Evolutionary conservation across 768 basidiomycete species (phyloP).

Genomic region (Trametes villosa): DNA sequence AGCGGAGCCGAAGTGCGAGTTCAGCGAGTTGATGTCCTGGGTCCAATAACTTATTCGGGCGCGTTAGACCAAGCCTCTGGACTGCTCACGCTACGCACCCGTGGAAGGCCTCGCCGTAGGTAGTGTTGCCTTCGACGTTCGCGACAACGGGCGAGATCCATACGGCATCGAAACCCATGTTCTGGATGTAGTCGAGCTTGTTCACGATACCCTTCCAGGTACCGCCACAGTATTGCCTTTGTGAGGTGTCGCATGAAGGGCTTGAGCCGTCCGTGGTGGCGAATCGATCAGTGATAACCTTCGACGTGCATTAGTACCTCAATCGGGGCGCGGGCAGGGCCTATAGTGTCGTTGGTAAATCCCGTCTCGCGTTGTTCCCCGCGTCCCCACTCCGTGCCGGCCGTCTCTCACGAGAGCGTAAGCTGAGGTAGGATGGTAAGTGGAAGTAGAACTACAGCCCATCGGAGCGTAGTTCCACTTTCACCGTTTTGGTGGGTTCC

Average conservation of each 20-base stretch:
- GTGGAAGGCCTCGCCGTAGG: conserved; percentile 61
- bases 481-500: too few species aligned
- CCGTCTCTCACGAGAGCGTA: too few species aligned
- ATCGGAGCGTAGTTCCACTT: too few species aligned
- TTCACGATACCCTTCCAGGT: conserved; percentile 55
- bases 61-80: neutral
- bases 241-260: conserved; percentile 48
- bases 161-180: conserved; percentile 63
- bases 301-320: too few species aligned
- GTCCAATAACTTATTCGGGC: conserved; percentile 59
- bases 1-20: conserved; percentile 55
- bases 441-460: too few species aligned
- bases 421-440: too few species aligned
- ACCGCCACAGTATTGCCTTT: conserved; percentile 60
- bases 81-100: conserved; percentile 38
- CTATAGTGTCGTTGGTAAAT: too few species aligned
- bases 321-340: too few species aligned
- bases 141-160: conserved; percentile 62
- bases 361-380: too few species aligned
- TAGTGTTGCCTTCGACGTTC: conserved; percentile 52
- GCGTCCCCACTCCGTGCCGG: too few species aligned
- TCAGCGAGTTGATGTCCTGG: conserved; percentile 49
- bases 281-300: conserved; percentile 65
- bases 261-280: conserved; percentile 49
- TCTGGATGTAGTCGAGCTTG: conserved; percentile 65